Conservation (phyloP, 208 protist species). For the Giardia duodenalis region DNA sequence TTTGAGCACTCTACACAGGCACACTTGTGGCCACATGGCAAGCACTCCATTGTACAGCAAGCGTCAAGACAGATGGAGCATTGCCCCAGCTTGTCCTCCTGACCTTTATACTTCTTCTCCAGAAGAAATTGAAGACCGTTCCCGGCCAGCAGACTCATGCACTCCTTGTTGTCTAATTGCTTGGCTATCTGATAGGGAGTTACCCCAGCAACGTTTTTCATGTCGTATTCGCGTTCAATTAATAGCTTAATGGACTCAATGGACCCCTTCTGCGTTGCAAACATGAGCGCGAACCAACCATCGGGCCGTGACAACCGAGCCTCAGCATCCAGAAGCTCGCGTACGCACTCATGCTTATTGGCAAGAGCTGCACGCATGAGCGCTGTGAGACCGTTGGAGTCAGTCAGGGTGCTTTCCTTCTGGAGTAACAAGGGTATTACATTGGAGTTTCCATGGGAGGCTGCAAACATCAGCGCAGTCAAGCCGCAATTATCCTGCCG, state of each 20-base stretch:
- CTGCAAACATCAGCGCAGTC: constrained; percentile 7
- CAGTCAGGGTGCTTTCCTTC: not conserved
- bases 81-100: not conserved
- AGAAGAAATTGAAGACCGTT: not conserved
- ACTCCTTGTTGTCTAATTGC: not conserved
- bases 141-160: not conserved
- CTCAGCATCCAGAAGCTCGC: not conserved
- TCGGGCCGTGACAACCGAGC: not conserved
- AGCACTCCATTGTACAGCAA: not conserved
- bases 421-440: not conserved
- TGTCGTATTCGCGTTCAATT: not conserved
- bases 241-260: not conserved
- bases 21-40: not conserved
- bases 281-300: not conserved
- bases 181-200: not conserved
- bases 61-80: not conserved
- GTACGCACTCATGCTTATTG: not conserved
- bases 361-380: not conserved
- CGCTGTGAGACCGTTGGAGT: not conserved
- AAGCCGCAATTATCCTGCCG: not conserved
- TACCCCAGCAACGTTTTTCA: not conserved
- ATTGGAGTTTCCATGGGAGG: not conserved
- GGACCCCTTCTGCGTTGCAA: not conserved
- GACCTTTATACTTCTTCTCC: not conserved
- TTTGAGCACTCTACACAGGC: not conserved